Conservation (phyloP, 768 basidiomycete genomes). For the Mycena haematopus region DNA sequence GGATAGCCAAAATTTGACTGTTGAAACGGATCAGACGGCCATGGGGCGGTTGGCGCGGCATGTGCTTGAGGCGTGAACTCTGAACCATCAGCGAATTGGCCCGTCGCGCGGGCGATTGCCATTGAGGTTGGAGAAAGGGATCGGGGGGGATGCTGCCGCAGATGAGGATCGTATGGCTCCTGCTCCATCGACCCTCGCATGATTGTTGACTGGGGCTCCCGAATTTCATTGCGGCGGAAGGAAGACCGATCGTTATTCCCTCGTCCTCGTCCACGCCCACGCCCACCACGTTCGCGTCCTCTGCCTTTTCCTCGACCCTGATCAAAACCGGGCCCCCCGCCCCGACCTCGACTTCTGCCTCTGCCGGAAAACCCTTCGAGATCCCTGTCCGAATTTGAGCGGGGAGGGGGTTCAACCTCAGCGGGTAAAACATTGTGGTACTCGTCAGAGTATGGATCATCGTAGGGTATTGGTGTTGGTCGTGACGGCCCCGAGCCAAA, state of each 20-base stretch:
- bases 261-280: conserved; percentile 24
- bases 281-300: conserved; percentile 36
- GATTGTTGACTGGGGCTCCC: conserved; percentile 13
- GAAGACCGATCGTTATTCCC: conserved; percentile 27
- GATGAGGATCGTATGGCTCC: conserved; percentile 36
- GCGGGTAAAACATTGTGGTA: conserved; percentile 34
- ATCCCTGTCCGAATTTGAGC: conserved; percentile 10
- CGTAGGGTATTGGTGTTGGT: conserved; percentile 75
- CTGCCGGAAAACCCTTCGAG: conserved; percentile 11
- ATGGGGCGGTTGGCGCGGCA: conserved; percentile 28
- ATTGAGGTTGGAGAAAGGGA: conserved; percentile 52
- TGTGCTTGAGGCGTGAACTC: conserved; percentile 26
- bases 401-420: conserved; percentile 34
- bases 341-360: conserved; percentile 40
- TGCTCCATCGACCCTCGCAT: conserved; percentile 34
- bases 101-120: conserved; percentile 53
- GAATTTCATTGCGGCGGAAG: conserved; percentile 9
- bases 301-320: conserved; percentile 36
- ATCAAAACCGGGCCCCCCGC: conserved; percentile 42
- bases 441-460: conserved; percentile 75
- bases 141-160: conserved; percentile 27
- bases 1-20: conserved; percentile 31
- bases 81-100: conserved; percentile 42
- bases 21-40: conserved; percentile 27
- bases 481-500: conserved; percentile 61